Conservation (phyloP, 208 protist species). For the Wallacemonas rigidus region DNA sequence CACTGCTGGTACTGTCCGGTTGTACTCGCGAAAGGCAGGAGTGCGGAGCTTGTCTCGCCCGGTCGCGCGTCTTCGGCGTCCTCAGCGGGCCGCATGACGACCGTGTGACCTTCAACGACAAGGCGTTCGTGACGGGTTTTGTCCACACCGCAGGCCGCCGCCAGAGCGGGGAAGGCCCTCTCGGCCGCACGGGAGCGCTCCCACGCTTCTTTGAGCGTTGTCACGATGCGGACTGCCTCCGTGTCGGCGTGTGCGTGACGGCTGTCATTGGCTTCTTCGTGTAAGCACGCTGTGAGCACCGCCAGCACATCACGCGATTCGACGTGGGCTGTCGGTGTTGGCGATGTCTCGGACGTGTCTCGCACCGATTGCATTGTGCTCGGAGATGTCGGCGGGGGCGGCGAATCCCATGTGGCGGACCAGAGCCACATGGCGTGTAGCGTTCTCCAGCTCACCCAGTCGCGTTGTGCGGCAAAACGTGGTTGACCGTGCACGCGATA, state of each 20-base stretch:
- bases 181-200: conserved; percentile 28
- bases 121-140: conserved; percentile 27
- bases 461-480: not conserved
- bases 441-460: conserved; percentile 2
- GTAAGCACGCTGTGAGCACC: conserved; percentile 1
- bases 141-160: conserved; percentile 25
- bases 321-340: not conserved
- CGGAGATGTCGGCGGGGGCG: not conserved
- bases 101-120: conserved; percentile 27
- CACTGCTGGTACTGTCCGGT: conserved; percentile 9
- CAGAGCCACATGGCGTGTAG: conserved; percentile 11
- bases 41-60: not conserved
- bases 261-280: not conserved
- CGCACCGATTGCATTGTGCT: too few species aligned
- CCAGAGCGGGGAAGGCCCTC: conserved; percentile 21
- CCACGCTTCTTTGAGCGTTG: conserved; percentile 30
- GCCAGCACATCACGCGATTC: conserved; percentile 4
- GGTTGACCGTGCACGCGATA: not conserved
- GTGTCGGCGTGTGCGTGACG: not conserved
- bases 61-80: not conserved
- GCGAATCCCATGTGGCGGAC: not conserved
- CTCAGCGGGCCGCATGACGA: conserved; percentile 11
- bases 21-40: conserved; percentile 25
- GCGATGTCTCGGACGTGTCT: not conserved
- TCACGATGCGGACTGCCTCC: not conserved